Evolutionary conservation across 2,329 filamentous ascomycete genomes (phyloP).

Genomic region (Neofusicoccum kwambonambiense): DNA sequence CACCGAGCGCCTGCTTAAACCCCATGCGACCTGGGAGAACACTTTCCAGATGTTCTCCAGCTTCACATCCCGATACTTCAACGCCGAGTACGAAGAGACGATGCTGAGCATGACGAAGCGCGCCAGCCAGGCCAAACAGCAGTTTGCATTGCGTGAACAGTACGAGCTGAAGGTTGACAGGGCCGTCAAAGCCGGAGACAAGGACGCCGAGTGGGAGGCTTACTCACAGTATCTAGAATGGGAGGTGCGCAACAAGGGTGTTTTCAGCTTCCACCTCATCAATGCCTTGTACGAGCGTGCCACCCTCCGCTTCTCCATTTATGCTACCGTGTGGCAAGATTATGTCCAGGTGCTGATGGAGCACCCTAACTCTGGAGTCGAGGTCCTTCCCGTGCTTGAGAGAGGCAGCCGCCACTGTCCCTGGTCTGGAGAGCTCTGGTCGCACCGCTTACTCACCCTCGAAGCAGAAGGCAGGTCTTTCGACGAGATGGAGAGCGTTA

Average conservation of each 20-base stretch:
- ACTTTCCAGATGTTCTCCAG: constrained; percentile 73
- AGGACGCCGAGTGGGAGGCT: constrained; percentile 54
- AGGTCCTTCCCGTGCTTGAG: constrained; percentile 69
- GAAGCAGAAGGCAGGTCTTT: constrained; percentile 77
- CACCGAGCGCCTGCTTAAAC: constrained; percentile 67
- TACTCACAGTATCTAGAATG: constrained; percentile 75
- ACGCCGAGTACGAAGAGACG: constrained; percentile 67
- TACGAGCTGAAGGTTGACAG: constrained; percentile 66
- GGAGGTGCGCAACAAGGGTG: constrained; percentile 66
- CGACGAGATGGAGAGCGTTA: constrained; percentile 80
- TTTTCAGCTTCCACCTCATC: constrained; percentile 54
- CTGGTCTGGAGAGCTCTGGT: constrained; percentile 90
- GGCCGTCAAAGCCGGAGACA: constrained; percentile 57
- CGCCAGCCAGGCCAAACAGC: constrained; percentile 62
- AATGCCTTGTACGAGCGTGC: constrained; percentile 75
- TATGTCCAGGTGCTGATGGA: constrained; percentile 71
- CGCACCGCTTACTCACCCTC: constrained; percentile 79
- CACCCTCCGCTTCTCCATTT: constrained; percentile 68
- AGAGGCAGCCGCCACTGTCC: constrained; percentile 87
- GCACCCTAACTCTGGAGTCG: constrained; percentile 49
- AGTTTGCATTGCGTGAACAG: constrained; percentile 63
- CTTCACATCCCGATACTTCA: constrained; percentile 71
- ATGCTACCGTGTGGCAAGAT: constrained; percentile 78
- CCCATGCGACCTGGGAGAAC: constrained; percentile 72
- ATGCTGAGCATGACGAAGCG: constrained; percentile 68